phyloP scores from a whole-genome alignment of 1,284 basidiomycete genomes.

The Bjerkandera adusta region DNA sequence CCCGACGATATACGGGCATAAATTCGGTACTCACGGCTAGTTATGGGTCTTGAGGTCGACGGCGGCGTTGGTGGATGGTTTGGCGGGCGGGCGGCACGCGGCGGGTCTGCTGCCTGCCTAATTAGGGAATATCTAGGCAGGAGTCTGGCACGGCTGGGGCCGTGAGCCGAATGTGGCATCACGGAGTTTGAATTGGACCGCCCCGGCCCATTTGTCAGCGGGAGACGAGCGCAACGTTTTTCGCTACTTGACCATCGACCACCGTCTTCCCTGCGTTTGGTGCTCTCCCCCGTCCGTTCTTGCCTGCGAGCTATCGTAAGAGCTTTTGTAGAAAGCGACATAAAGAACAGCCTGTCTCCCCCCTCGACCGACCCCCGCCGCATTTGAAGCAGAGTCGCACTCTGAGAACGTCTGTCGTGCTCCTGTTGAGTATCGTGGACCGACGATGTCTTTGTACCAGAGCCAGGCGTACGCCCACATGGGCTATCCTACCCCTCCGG shows the following conservation, averaged over 20 bases:
- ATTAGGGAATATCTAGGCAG: conserved; percentile 14
- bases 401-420: too few relatives aligned
- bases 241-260: conserved; percentile 48
- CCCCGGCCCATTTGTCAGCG: conserved; percentile 6
- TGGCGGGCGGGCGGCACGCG: conserved; percentile 7
- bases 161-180: not conserved
- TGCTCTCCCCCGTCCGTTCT: conserved; percentile 7
- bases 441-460: conserved; percentile 49
- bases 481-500: conserved; percentile 36
- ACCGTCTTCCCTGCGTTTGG: conserved; percentile 21
- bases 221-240: conserved; percentile 23
- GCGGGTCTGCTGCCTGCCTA: conserved; percentile 10
- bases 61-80: conserved; percentile 20
- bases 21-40: conserved; percentile 30
- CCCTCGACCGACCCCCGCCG: conserved; percentile 3
- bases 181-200: conserved; percentile 2
- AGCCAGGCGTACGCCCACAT: conserved; percentile 39
- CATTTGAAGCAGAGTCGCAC: too few relatives aligned
- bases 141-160: conserved; percentile 14
- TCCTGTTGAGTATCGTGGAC: conserved; percentile 24
- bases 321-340: conserved; percentile 10
- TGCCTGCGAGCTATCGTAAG: conserved; percentile 17
- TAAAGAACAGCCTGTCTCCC: conserved; percentile 8
- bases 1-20: conserved; percentile 8
- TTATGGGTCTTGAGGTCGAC: conserved; percentile 30